These are phyloP conservation scores for Pisolithus microcarpus DNA, from an alignment of 768 basidiomycete genomes.

Conservation along the genomic window DNA sequence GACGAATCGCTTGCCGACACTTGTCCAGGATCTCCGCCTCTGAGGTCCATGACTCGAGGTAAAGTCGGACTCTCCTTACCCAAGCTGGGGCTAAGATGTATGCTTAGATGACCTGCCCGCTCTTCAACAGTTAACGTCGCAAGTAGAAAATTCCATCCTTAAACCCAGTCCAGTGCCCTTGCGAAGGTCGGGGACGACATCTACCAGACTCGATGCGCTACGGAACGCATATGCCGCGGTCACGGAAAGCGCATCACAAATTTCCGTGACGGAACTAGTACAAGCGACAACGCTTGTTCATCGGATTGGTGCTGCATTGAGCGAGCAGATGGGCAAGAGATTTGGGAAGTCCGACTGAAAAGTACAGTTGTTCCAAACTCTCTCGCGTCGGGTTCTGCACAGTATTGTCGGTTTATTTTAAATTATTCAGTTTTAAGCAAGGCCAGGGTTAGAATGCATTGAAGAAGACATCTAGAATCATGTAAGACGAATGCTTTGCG, in stretches of 20 bases:
- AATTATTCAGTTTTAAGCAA: slow-evolving; percentile 56
- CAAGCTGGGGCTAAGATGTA: slow-evolving; percentile 2
- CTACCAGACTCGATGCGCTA: slow-evolving; percentile 37
- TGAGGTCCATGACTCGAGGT: background rate
- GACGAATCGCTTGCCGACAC: slow-evolving; percentile 14
- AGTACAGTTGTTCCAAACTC: no score
- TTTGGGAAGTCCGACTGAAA: slow-evolving; percentile 14
- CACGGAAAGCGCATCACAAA: slow-evolving; percentile 39
- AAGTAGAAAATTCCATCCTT: slow-evolving; percentile 4
- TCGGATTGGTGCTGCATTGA: slow-evolving; percentile 40
- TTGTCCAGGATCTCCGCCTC: slow-evolving; percentile 6
- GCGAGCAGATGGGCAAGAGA: slow-evolving; percentile 38
- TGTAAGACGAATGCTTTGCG: no score
- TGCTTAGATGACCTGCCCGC: background rate
- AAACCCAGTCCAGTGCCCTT: slow-evolving; percentile 17
- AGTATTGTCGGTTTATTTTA: slow-evolving; percentile 23
- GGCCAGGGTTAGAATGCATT: slow-evolving; percentile 17
- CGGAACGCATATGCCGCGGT: slow-evolving; percentile 39
- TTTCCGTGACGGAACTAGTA: slow-evolving; percentile 42
- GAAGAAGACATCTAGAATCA: background rate
- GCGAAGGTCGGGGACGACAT: slow-evolving; percentile 33
- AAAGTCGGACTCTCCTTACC: background rate
- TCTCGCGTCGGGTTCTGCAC: no score
- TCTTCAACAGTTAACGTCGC: slow-evolving; percentile 5
- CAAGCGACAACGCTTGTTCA: slow-evolving; percentile 40